These are phyloP conservation scores for Trichoderma virens DNA, from an alignment of 495 filamentous ascomycete species.

Conservation along the genomic window DNA sequence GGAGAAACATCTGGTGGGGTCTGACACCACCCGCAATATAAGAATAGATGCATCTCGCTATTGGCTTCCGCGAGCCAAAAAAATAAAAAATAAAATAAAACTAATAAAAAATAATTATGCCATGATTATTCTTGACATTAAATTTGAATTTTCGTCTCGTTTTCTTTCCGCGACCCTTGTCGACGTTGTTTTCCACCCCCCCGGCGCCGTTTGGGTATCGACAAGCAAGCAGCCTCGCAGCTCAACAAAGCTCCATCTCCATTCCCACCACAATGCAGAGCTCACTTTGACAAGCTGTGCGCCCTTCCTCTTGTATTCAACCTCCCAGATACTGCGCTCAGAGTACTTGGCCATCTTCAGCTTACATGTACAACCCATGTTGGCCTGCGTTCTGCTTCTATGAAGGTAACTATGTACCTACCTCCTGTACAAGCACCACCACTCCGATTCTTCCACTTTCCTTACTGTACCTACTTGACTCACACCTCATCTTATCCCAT, in stretches of 20 bases:
- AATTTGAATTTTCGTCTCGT: background rate
- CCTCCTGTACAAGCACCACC: too few species aligned
- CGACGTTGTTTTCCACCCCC: background rate
- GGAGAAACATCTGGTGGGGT: background rate
- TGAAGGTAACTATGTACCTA: too few species aligned
- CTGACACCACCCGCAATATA: constrained; percentile 1
- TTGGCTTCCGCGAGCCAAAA: background rate
- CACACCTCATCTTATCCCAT: background rate
- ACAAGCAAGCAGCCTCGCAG: background rate
- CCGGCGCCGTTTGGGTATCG: constrained; percentile 3
- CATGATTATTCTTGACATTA: constrained; percentile 1
- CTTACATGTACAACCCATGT: too few species aligned
- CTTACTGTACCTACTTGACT: background rate
- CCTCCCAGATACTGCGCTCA: too few species aligned
- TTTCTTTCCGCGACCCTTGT: background rate
- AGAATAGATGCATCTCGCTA: background rate
- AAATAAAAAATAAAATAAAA: background rate
- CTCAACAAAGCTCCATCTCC: too few species aligned
- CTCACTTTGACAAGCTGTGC: too few species aligned
- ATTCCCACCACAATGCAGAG: too few species aligned
- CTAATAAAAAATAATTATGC: background rate
- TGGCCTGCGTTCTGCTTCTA: too few species aligned
- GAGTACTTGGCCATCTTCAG: too few species aligned
- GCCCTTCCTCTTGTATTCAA: too few species aligned
- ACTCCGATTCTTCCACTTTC: background rate